Percentiles rank a stretch among this genome's conserved stretches.
phyloP scores from a whole-genome alignment of 1,284 basidiomycete genomes.

The Earliella scabrosa region DNA sequence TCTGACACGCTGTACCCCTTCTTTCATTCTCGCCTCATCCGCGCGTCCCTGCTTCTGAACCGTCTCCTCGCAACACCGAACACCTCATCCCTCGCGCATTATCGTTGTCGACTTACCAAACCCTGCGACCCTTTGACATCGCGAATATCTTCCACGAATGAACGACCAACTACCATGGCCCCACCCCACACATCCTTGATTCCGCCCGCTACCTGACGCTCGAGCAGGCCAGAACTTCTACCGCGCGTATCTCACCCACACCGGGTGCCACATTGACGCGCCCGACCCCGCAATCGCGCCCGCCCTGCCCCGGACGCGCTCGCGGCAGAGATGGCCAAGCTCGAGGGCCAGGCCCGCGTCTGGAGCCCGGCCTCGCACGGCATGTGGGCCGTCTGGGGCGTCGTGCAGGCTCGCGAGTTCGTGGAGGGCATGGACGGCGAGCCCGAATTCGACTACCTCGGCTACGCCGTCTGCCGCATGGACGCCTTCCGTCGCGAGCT shows the following conservation, averaged over 20 bases:
- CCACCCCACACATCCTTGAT: slow-evolving; percentile 75
- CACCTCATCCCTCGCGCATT: slow-evolving; percentile 51
- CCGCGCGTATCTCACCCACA: slow-evolving; percentile 73
- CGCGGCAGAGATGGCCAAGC: slow-evolving; percentile 44
- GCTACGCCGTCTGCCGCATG: slow-evolving; percentile 71
- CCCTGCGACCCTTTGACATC: slow-evolving; percentile 89
- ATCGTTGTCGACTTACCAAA: slow-evolving; percentile 96
- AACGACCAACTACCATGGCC: slow-evolving; percentile 86
- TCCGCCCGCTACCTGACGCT: slow-evolving; percentile 73
- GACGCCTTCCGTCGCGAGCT: slow-evolving; percentile 62
- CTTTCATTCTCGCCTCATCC: background rate
- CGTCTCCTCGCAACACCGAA: slow-evolving; percentile 8
- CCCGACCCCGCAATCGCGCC: slow-evolving; percentile 31
- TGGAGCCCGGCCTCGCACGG: slow-evolving; percentile 91
- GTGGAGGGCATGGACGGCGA: slow-evolving; percentile 60
- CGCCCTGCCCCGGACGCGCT: slow-evolving; percentile 33
- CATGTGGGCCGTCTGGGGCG: slow-evolving; percentile 92
- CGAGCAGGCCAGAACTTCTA: slow-evolving; percentile 85
- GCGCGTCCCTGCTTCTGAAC: background rate
- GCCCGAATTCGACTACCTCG: slow-evolving; percentile 81
- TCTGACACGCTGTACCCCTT: slow-evolving; percentile 11
- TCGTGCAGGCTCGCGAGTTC: slow-evolving; percentile 88
- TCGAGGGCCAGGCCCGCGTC: slow-evolving; percentile 79
- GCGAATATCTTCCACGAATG: slow-evolving; percentile 97
- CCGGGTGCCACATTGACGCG: slow-evolving; percentile 19